Percentiles rank a stretch among this genome's conserved stretches.
phyloP scores from a whole-genome alignment of 805 yeast genomes.

The Suhomyces tanzawaensis region DNA sequence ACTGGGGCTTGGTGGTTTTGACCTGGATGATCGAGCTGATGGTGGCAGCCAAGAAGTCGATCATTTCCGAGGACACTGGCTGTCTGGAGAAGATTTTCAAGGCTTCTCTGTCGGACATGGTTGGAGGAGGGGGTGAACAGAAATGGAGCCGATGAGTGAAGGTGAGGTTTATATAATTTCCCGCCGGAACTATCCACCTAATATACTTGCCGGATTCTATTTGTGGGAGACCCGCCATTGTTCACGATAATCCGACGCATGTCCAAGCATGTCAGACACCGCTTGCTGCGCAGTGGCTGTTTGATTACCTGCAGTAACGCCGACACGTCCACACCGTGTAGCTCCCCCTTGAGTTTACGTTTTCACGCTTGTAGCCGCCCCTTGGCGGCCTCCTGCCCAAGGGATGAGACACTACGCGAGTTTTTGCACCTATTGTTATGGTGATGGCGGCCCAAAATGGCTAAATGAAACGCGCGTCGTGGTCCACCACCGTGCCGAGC shows the following conservation, averaged over 20 bases:
- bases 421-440: constrained; percentile 2
- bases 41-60: constrained; percentile 54
- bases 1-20: constrained; percentile 18
- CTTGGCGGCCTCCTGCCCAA: neutral
- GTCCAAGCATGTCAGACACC: neutral
- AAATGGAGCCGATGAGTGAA: no score
- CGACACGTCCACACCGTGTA: constrained; percentile 2
- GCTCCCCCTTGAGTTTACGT: neutral
- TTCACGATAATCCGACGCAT: neutral
- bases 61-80: constrained; percentile 58
- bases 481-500: neutral
- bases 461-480: constrained; percentile 3
- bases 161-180: no score
- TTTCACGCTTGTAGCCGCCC: neutral
- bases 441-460: constrained; percentile 1
- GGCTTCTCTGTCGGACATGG: constrained; percentile 42
- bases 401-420: constrained; percentile 2
- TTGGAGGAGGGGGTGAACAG: neutral
- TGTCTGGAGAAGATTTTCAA: constrained; percentile 52
- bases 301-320: constrained; percentile 1
- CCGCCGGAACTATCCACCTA: no score
- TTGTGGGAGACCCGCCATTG: neutral
- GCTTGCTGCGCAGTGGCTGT: neutral
- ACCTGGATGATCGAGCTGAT: constrained; percentile 57
- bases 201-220: no score